Percentiles rank a stretch among this genome's conserved stretches.
Evolutionary conservation across 1,284 basidiomycete genomes (phyloP).

Genomic region (Puccinia sorghi): DNA sequence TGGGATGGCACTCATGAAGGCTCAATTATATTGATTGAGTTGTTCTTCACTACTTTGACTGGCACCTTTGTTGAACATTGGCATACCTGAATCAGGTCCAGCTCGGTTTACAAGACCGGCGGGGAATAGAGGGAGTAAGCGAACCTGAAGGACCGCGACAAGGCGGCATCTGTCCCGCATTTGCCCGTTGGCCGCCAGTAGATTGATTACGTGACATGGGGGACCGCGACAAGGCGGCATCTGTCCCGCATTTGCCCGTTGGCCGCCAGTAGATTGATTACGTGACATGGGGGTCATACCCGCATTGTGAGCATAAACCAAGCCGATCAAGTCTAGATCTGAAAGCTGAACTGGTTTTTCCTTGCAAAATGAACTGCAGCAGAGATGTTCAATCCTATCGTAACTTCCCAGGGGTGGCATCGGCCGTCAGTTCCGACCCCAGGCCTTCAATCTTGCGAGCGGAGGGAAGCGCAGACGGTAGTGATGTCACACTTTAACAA

Average conservation of each 20-base stretch:
- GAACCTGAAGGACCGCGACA: conserved; percentile 41
- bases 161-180: conserved; percentile 16
- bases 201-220: conserved; percentile 48
- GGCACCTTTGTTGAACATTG: conserved; percentile 29
- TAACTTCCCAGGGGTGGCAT: conserved; percentile 82
- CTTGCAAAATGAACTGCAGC: conserved; percentile 96
- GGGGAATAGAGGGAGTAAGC: conserved; percentile 31
- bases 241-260: conserved; percentile 33
- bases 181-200: conserved; percentile 40
- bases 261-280: conserved; percentile 42
- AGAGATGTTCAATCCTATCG: conserved; percentile 98
- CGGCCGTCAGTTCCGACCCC: conserved; percentile 76
- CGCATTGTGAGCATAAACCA: conserved; percentile 53
- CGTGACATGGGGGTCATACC: conserved; percentile 40
- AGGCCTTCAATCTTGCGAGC: conserved; percentile 83
- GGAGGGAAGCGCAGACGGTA: conserved; percentile 51
- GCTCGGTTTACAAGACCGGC: conserved; percentile 28
- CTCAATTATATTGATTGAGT: conserved; percentile 36
- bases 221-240: conserved; percentile 13
- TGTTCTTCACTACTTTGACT: conserved; percentile 42
- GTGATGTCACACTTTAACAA: conserved; percentile 24
- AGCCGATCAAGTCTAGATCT: conserved; percentile 84
- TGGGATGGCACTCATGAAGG: conserved; percentile 38
- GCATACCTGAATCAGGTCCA: conserved; percentile 40
- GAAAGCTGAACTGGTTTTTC: conserved; percentile 91